Conservation (phyloP, 371 early-diverging fungal species). For the Zopfochytrium polystomum region DNA sequence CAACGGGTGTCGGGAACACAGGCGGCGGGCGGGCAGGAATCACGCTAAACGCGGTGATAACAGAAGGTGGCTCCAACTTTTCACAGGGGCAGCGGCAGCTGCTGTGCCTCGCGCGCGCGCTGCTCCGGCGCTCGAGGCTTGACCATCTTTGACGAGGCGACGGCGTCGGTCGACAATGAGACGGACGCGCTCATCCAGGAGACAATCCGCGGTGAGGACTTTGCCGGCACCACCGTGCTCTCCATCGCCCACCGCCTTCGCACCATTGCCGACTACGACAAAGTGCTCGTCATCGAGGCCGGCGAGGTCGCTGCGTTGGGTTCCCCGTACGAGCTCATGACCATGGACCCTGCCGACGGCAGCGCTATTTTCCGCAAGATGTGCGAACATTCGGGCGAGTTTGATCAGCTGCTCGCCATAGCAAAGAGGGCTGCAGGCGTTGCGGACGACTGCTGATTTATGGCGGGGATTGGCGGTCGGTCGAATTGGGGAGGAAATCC, state of each 20-base stretch:
- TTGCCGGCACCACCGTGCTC: conserved; percentile 35
- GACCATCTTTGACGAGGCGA: conserved; percentile 52
- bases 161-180: conserved; percentile 40
- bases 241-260: conserved; percentile 44
- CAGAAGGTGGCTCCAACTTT: conserved; percentile 40
- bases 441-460: too few species aligned
- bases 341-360: too few species aligned
- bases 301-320: not conserved
- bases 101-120: too few species aligned
- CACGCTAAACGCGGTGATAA: conserved; percentile 27
- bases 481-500: too few species aligned
- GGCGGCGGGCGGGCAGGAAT: not conserved
- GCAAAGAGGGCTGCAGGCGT: conserved; percentile 18
- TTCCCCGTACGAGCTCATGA: not conserved
- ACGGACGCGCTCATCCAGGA: conserved; percentile 73
- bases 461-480: too few species aligned
- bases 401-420: conserved; percentile 26
- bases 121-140: conserved; percentile 46
- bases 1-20: too few species aligned
- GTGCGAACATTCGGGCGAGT: conserved; percentile 37
- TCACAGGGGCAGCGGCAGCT: conserved; percentile 60
- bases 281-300: conserved; percentile 35
- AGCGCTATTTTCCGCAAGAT: conserved; percentile 27
- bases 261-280: conserved; percentile 29
- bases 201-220: conserved; percentile 68